Evolutionary conservation across 2,329 filamentous ascomycete species (phyloP).

Genomic region (Monilinia laxa): DNA sequence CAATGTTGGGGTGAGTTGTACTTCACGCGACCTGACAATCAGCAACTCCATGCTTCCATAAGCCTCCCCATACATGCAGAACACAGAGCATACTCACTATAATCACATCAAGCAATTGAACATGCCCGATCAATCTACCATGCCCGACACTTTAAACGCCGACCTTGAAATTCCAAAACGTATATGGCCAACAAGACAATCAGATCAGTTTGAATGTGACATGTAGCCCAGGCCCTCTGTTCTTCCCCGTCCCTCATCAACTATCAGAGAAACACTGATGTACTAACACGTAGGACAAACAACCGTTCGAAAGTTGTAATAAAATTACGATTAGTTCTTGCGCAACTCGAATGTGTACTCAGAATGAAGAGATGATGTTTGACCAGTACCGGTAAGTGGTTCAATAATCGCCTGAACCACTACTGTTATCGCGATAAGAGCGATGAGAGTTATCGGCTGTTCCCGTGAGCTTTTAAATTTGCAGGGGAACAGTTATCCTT

Average conservation of each 20-base stretch:
- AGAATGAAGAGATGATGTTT: background rate
- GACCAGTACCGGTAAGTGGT: background rate
- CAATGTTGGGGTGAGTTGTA: slow-evolving; percentile 18
- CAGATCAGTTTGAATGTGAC: background rate
- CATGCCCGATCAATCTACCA: no score
- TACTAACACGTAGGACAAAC: background rate
- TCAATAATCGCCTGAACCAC: background rate
- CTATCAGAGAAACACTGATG: background rate
- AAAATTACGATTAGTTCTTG: background rate
- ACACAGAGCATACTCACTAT: background rate
- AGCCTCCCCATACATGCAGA: background rate
- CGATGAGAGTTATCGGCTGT: background rate
- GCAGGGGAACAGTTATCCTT: slow-evolving; percentile 1
- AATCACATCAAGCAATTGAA: background rate
- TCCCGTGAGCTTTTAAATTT: background rate
- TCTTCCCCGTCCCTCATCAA: background rate
- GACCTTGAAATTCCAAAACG: background rate
- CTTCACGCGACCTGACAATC: slow-evolving; percentile 5
- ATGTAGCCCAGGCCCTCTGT: background rate
- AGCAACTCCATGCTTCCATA: slow-evolving; percentile 3
- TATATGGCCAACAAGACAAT: background rate
- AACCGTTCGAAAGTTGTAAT: background rate
- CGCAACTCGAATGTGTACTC: background rate
- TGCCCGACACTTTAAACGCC: background rate
- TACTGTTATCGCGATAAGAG: slow-evolving; percentile 20